phyloP scores from a whole-genome alignment of 2,329 filamentous ascomycete genomes.

The Elsinoe fawcettii region DNA sequence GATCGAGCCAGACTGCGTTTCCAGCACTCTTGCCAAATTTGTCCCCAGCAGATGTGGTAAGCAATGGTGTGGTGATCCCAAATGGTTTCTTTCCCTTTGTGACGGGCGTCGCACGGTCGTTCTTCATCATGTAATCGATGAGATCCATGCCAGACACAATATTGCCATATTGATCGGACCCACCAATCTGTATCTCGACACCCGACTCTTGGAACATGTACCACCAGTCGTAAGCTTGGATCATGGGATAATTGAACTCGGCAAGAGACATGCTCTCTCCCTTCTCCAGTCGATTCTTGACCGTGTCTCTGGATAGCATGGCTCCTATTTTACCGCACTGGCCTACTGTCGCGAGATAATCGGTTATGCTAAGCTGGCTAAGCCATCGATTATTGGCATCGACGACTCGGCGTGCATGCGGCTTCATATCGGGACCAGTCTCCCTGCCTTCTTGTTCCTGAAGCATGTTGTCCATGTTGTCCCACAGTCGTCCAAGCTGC shows the following conservation, averaged over 20 bases:
- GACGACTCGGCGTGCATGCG: neutral
- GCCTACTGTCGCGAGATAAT: conserved; percentile 69
- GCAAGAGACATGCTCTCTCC: conserved; percentile 90
- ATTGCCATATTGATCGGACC: conserved; percentile 93
- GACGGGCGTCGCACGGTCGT: conserved; percentile 10
- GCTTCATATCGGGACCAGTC: too few relatives aligned
- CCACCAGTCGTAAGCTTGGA: conserved; percentile 98
- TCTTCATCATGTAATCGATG: conserved; percentile 57
- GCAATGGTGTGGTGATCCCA: conserved; percentile 82
- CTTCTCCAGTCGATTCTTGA: conserved; percentile 73
- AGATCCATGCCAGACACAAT: conserved; percentile 84
- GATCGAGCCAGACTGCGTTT: conserved; percentile 89
- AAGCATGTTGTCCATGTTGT: conserved; percentile 52
- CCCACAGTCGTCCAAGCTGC: conserved; percentile 66
- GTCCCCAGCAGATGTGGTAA: conserved; percentile 74
- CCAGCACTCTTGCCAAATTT: conserved; percentile 95
- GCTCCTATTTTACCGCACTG: conserved; percentile 68
- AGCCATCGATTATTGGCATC: conserved; percentile 64
- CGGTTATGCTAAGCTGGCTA: conserved; percentile 60
- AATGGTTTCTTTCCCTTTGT: conserved; percentile 47
- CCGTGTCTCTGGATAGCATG: conserved; percentile 37
- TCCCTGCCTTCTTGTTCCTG: conserved; percentile 44
- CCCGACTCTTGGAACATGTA: conserved; percentile 62
- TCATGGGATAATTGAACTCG: conserved; percentile 85
- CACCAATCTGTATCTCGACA: conserved; percentile 82